Percentiles rank a stretch among this genome's conserved stretches.
These are phyloP conservation scores for Gryganskiella cystojenkinii DNA, from an alignment of 192 early-diverging fungal genomes.

Conservation along the genomic window DNA sequence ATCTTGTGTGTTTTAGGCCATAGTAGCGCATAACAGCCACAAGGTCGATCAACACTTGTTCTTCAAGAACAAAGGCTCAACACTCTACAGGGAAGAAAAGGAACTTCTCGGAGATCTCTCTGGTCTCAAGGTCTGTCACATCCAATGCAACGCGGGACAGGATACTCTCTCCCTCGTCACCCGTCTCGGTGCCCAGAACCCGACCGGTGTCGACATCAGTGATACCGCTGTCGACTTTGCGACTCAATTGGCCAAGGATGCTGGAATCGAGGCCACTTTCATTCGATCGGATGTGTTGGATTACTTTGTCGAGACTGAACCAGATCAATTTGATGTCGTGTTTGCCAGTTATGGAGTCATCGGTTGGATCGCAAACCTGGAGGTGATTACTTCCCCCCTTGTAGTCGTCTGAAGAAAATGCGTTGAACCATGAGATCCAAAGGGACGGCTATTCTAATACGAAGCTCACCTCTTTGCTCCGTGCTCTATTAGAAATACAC, in stretches of 20 bases:
- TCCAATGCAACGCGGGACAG: slow-evolving; percentile 47
- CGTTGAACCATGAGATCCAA: too few species aligned
- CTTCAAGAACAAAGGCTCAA: slow-evolving; percentile 35
- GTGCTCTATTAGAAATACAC: slow-evolving; percentile 14
- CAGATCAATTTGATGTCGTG: slow-evolving; percentile 39
- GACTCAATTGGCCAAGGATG: slow-evolving; percentile 24
- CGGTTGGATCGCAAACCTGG: slow-evolving; percentile 25
- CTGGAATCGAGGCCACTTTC: slow-evolving; percentile 33
- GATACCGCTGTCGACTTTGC: slow-evolving; percentile 38
- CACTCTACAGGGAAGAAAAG: slow-evolving; percentile 40
- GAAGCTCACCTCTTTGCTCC: neutral
- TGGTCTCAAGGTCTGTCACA: slow-evolving; percentile 39
- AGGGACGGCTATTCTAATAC: neutral
- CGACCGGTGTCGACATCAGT: slow-evolving; percentile 48
- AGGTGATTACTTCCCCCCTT: too few species aligned
- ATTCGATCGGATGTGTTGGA: slow-evolving; percentile 40
- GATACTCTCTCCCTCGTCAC: slow-evolving; percentile 46
- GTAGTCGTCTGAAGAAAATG: too few species aligned
- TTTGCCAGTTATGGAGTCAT: slow-evolving; percentile 45
- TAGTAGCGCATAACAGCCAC: slow-evolving; percentile 43
- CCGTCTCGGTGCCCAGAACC: slow-evolving; percentile 31
- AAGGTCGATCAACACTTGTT: slow-evolving; percentile 47
- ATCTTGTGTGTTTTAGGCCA: too few species aligned
- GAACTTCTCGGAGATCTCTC: slow-evolving; percentile 32
- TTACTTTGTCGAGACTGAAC: slow-evolving; percentile 26